Base-by-base conservation (phyloP, 2,329 filamentous ascomycete genomes). In the Colletotrichum eleusines region DNA sequence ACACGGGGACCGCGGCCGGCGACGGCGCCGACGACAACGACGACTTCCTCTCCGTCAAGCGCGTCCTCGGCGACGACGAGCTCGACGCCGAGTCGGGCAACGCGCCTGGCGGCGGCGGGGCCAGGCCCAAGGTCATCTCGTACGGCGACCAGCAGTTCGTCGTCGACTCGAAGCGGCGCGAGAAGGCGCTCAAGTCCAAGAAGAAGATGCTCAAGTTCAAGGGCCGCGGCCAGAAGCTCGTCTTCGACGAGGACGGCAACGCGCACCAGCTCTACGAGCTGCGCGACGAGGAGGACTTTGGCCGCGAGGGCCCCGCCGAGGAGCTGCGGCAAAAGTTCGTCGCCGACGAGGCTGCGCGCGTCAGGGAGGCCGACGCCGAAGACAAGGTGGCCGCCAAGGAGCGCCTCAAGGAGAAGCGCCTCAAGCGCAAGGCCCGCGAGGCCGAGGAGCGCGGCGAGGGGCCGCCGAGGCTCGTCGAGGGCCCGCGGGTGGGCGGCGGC, bases 141-240 rank as follows among this genome's bases (percentile, higher is more conserved):
- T 86, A 92, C 16, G 91, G 91, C 72, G 89, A 92, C 59, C 89
- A 92, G 35, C 89, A 93, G 2, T 86, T 97, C 54, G 84, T 97
- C 26, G 90, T 99, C 73, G 96, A 99, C 83, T 97, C 94, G 16
- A 97, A 98, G 81, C 94, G 96, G 31, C 91, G 94, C 75, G 95
- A 97, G 82, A 98, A 98, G 84, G 88, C 97, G n/a, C 88, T 98
- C 74, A 92, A 92, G 77, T 97, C 93, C 26, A 98, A 98, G 86
- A 97, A 97, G 87, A 93, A 97, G 81, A 88, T 98, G 74, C 88
- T 94, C 78, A 96, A 97, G 79, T 93, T 94, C 85, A 97, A 94
- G 85, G 93, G 94, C 77, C 92, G 92, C 78, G 92, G 94, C 16
- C 91, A 89, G 50, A 97, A 96, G 79, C 84, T 98, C 9, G 87